Evolutionary conservation across 257 asterid species (phyloP), one percentile per base, ranked within the genome.

Genomic region (Pogostemon cablin): DNA sequence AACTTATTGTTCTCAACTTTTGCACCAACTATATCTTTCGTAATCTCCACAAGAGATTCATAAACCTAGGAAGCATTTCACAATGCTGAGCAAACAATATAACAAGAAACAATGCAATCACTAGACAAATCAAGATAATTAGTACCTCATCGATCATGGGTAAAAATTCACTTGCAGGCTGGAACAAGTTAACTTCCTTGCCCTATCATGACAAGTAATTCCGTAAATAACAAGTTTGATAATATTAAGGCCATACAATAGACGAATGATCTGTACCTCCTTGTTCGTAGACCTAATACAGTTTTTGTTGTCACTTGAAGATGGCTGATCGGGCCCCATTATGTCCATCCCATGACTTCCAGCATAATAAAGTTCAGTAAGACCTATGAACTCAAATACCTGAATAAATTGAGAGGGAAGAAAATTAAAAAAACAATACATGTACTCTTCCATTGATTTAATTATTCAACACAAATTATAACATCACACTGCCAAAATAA

Each of bases 281-380:
- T 82, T 84, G 84, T 93, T 83, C 65, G 88, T 87, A 43, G 93
- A 87, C 74, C 80, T 83, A 71, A 83, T 83, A 71, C 95, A 84
- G 69, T 84, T 85, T 7, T 54, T 56, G 74, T 84, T 76, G 74
- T 76, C 88, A 47, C 74, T 79, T 25, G 90, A 60, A 60, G 71
- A 52, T 35, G 99, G 72, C 56, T 77, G 85, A 81, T 84, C 88
- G 2, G 99, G 99, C 20, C 97, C 91, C 96, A 93, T 89, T 64
- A 93, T 93, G 78, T 93, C 99, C 99, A 93, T 93, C 68, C 99
- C 97, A 52, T 93, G 97, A 77, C 97, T 91, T 63, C 99, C 99
- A 52, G 97, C 99, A 60, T 93, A 93, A 74, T 89, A 85, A 75
- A 93, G 97, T 67, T 93, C 96, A 8, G 81, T 76, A 59, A 93